Conservation (phyloP, 805 yeast species). For the Pichia cephalocereana region DNA sequence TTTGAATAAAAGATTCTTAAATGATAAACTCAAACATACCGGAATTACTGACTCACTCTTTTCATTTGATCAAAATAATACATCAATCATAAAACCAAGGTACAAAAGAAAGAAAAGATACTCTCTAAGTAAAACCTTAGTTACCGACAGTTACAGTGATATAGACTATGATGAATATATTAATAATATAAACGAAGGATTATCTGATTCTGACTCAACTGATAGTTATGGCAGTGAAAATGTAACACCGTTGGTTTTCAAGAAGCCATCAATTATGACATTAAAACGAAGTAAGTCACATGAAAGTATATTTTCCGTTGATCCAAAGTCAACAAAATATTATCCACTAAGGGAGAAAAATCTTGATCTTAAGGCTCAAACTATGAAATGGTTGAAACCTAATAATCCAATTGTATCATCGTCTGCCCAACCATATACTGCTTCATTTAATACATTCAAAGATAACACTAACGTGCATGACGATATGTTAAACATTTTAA, state of each 20-base stretch:
- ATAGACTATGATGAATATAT: background rate
- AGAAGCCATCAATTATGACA: slow-evolving; percentile 7
- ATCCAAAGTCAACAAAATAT: background rate
- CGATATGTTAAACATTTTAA: slow-evolving; percentile 8
- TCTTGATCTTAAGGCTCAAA: slow-evolving; percentile 19
- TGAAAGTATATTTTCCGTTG: slow-evolving; percentile 21
- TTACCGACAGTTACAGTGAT: background rate
- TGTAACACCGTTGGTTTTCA: slow-evolving; percentile 15
- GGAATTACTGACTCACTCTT: background rate
- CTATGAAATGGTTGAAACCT: slow-evolving; percentile 26
- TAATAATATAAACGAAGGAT: background rate
- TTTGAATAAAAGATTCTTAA: background rate
- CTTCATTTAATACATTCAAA: background rate
- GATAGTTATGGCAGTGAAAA: slow-evolving; percentile 19
- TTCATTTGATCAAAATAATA: background rate
- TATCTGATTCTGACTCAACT: slow-evolving; percentile 10
- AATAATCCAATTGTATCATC: slow-evolving; percentile 16
- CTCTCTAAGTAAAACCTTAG: too few relatives aligned
- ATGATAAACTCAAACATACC: background rate
- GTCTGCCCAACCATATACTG: background rate
- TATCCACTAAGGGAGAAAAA: slow-evolving; percentile 4
- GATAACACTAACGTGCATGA: slow-evolving; percentile 7
- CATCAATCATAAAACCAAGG: too few relatives aligned
- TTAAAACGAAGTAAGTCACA: slow-evolving; percentile 18
- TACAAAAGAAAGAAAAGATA: too few relatives aligned